Evolutionary conservation across 371 early-diverging fungal species (phyloP), one percentile per base, ranked within the genome.

Genomic region (Apophysomyces elegans): DNA sequence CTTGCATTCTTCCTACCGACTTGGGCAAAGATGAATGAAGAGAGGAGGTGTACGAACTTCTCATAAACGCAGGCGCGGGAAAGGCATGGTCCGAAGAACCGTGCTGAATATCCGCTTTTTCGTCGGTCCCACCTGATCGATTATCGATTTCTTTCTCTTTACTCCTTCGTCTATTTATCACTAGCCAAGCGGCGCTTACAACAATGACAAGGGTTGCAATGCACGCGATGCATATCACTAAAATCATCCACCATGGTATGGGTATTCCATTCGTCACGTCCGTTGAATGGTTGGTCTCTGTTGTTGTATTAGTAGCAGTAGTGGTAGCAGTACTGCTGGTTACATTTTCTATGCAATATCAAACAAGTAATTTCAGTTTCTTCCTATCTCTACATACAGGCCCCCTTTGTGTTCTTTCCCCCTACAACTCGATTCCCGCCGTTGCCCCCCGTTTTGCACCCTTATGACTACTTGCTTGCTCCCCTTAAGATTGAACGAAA

Each of bases 191-290:
- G 14, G 74, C 35, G 35, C 72, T 75, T 41, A 56, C 56, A 11
- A 68, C n/a, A 16, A 72, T 73, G 21, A 67, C 64, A 43, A 79
- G 47, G 35, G 77, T 66, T 2, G 74, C 39, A 35, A 76, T 54
- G 41, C 70, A 64, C 2, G 72, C 76, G 37, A 75, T 70, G 21
- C 68, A 70, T 60, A 82, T 82, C 36, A 82, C 76, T 45, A 71
- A 79, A 61, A 82, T 79, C 39, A 78, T 73, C 83, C 83, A 82
- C 14, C 64, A 56, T 36, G 61, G 69, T 60, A 69, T 67, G 44
- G 18, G 69, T 16, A 37, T 54, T 32, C 44, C 64, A 37, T 37
- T 14, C 0, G 13, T 61, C 18, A 26, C 45, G 37, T 32, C 50
- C 6, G 58, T 21, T 18, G 44, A 59, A 26, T 41, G 39, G 18